A percentile compares a stretch with the other conserved stretches of the same genome.
These are phyloP conservation scores for Symbiodinium pilosum DNA, from an alignment of 73 alveolate genomes.

Conservation along the genomic window DNA sequence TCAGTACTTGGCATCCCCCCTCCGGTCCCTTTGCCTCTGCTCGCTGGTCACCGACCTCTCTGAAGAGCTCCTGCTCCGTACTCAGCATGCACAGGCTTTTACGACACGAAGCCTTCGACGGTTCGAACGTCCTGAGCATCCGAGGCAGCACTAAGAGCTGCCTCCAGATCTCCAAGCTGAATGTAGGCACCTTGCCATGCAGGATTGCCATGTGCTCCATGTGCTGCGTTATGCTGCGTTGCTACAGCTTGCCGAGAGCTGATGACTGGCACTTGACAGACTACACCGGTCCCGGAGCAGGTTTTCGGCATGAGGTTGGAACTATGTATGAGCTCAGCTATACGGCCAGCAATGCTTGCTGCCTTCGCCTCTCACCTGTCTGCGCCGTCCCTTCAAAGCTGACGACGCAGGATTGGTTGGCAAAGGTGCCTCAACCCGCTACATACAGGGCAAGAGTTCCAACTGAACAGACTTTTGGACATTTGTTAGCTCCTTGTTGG, in stretches of 20 bases:
- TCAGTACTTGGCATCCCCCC: background rate
- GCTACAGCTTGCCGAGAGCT: too few species aligned
- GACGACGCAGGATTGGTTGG: background rate
- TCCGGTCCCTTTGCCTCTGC: background rate
- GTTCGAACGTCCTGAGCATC: constrained; percentile 13
- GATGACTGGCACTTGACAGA: too few species aligned
- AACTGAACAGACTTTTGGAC: too few species aligned
- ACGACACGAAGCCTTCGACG: too few species aligned
- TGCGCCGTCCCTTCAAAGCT: too few species aligned
- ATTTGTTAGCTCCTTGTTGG: too few species aligned
- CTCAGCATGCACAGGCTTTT: background rate
- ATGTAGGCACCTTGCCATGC: background rate
- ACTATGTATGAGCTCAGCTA: constrained; percentile 6
- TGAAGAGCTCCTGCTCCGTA: background rate
- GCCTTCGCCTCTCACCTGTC: background rate
- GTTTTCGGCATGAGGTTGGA: background rate
- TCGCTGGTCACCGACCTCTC: constrained; percentile 19
- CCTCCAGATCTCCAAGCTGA: background rate
- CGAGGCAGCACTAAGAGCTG: constrained; percentile 3
- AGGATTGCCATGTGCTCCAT: too few species aligned
- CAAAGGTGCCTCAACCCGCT: background rate
- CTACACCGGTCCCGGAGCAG: background rate
- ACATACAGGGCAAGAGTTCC: background rate
- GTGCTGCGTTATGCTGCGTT: too few species aligned
- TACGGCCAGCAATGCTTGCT: background rate